Percentiles rank a stretch among this genome's conserved stretches.
phyloP scores from a whole-genome alignment of 768 basidiomycete species.

The Trametes maxima region DNA sequence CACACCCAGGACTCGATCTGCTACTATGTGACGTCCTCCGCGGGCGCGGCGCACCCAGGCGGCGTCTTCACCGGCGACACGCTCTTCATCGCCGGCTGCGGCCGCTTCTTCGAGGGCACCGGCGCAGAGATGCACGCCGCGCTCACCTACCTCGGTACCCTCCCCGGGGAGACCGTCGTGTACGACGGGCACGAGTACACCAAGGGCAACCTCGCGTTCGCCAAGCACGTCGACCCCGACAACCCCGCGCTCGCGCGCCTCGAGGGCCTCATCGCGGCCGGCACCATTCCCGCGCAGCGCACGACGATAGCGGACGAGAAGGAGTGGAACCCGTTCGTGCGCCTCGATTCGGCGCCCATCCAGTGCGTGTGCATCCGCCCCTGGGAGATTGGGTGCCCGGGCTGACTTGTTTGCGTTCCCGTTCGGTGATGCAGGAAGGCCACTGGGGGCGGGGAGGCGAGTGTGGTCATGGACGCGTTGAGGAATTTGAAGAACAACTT shows the following conservation, averaged over 20 bases:
- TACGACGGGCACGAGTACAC: constrained; percentile 97
- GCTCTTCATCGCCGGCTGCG: constrained; percentile 86
- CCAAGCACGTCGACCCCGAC: constrained; percentile 58
- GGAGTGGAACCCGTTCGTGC: constrained; percentile 95
- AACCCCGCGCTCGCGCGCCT: constrained; percentile 66
- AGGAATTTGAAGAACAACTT: constrained; percentile 86
- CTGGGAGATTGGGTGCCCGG: background rate
- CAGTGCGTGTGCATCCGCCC: constrained; percentile 47
- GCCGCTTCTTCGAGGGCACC: constrained; percentile 92
- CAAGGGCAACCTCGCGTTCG: constrained; percentile 71
- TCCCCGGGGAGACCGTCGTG: constrained; percentile 80
- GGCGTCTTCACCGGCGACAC: constrained; percentile 96
- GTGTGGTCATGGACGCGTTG: constrained; percentile 70
- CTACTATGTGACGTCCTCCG: constrained; percentile 63
- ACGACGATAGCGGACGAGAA: constrained; percentile 94
- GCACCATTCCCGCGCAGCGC: constrained; percentile 72
- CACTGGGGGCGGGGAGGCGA: constrained; percentile 46
- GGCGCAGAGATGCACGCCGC: constrained; percentile 81
- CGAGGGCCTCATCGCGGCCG: constrained; percentile 54
- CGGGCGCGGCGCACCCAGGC: constrained; percentile 54
- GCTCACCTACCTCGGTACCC: constrained; percentile 64
- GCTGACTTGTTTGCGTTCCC: background rate
- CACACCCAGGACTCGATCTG: constrained; percentile 98
- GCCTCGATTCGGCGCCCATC: constrained; percentile 62
- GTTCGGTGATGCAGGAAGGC: constrained; percentile 45